phyloP scores from a whole-genome alignment of 73 alveolate genomes.

The Paramecium sonneborni region DNA sequence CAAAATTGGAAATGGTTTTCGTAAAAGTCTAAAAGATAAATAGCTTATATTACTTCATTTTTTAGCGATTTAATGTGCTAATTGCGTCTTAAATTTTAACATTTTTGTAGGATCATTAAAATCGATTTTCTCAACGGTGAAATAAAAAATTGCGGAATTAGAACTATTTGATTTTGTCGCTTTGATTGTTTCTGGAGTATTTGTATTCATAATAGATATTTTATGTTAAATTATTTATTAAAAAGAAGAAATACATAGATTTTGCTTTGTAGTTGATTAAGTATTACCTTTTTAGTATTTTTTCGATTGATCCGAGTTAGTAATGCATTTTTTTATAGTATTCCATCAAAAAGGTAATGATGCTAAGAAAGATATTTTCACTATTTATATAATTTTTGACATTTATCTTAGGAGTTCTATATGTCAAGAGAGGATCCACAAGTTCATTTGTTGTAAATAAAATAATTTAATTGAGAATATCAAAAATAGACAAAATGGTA shows the following conservation, averaged over 20 bases:
- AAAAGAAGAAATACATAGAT: neutral
- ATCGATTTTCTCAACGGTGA: neutral
- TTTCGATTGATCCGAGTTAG: neutral
- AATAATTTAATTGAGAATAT: neutral
- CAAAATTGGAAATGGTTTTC: neutral
- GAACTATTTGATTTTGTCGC: neutral
- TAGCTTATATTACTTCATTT: neutral
- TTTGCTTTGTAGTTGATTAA: neutral
- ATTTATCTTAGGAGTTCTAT: neutral
- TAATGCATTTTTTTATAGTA: neutral
- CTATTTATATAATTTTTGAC: neutral
- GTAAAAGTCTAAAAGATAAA: neutral
- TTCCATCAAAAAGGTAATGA: neutral
- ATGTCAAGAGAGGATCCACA: neutral
- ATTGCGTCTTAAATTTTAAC: neutral
- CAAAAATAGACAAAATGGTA: neutral
- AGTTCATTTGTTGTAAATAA: neutral
- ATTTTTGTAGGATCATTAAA: neutral
- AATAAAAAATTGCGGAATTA: neutral
- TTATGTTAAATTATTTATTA: neutral
- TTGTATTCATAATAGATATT: neutral
- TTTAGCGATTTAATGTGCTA: neutral
- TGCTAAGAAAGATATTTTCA: neutral
- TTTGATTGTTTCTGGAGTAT: conserved; percentile 14
- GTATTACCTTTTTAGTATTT: neutral